Base-by-base conservation (phyloP, 2,329 filamentous ascomycete species). In the Beauveria scarabaeidicola region DNA sequence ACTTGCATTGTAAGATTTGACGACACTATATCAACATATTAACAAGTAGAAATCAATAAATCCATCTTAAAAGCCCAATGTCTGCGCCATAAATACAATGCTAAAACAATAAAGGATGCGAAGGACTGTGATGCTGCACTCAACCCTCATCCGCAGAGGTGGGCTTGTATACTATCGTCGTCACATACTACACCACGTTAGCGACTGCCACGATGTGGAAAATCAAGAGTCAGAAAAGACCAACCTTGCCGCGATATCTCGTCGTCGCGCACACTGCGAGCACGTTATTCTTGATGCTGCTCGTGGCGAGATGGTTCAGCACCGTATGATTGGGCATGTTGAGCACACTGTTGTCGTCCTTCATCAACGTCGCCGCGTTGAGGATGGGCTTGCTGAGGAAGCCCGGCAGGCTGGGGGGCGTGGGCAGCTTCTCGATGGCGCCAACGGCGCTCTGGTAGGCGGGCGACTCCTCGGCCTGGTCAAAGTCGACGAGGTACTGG, bases 301-400 rank as follows among this genome's bases (percentile, higher is more conserved):
- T 97, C 3, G 94, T 99, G 52, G 93, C 93, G 66, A 99, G 78
- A 73, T 99, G 94, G 66, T 99, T 99, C 63, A 99, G 77, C 36
- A 97, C 91, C 0, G 94, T 97, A 69, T 99, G 93, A 68, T 97
- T 99, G 15, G 94, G 94, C 82, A 97, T 93, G 66, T 91, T 94
- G 64, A 99, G 77, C 62, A 99, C 94, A 74, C 92, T 97, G 73
- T 93, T 96, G 74, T 99, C 94, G 71, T 99, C 94, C 77, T 97
- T 97, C 81, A 96, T 91, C 7, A 93, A 86, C 27, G 90, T 91
- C 2, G 86, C 87, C 52, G 90, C 90, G 72, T 99, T 99, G 64
- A 99, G 76, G 61, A 99, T 97, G 36, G 92, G 94, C 76, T 96
- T 96, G 66, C 88, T 90, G 53, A 99, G 77, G 76, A 97, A 97